These are phyloP conservation scores for Tylopilus subfusipes DNA, from an alignment of 768 basidiomycete genomes.

Conservation along the genomic window DNA sequence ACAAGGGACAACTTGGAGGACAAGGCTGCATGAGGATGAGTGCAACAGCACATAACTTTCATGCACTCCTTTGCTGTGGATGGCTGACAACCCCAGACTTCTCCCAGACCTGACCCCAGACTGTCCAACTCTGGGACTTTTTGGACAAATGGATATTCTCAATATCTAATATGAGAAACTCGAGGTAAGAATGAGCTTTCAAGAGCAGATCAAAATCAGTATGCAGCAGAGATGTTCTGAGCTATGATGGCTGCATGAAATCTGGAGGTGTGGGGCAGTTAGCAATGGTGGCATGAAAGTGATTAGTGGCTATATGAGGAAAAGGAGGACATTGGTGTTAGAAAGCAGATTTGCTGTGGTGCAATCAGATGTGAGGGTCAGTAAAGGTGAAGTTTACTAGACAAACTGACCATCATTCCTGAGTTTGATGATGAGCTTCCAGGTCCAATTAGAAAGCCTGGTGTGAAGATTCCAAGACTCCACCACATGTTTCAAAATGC, in stretches of 20 bases:
- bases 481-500: conserved; percentile 26
- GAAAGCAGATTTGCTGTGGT: conserved; percentile 53
- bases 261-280: conserved; percentile 33
- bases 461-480: conserved; percentile 70
- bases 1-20: no score
- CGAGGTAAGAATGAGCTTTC: conserved; percentile 70
- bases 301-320: conserved; percentile 54
- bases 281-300: conserved; percentile 57
- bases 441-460: conserved; percentile 69
- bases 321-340: conserved; percentile 58
- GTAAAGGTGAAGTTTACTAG: not conserved
- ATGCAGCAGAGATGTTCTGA: conserved; percentile 47
- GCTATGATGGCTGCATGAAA: conserved; percentile 38
- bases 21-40: no score
- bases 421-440: conserved; percentile 70
- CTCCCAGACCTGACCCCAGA: no score
- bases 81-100: no score
- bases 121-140: no score
- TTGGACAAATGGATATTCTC: conserved; percentile 72
- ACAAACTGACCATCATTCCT: conserved; percentile 60
- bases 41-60: no score
- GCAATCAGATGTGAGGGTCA: not conserved
- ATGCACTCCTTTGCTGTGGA: no score
- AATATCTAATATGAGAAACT: conserved; percentile 73
- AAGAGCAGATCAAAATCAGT: conserved; percentile 71